Conservation (phyloP, 129 eudicot species). For the Solidago caesia region DNA sequence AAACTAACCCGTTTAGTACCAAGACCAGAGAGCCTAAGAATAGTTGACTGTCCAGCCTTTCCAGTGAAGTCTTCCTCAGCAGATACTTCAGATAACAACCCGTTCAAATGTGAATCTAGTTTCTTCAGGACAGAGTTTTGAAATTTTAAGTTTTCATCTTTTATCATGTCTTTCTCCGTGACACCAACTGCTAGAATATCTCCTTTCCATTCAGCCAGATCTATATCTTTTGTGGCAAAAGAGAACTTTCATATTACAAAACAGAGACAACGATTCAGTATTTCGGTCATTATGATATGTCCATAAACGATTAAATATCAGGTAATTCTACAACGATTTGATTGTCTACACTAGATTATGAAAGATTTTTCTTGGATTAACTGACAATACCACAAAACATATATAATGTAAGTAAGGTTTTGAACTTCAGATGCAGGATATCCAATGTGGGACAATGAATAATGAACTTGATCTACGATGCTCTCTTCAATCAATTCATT, state of each 20-base stretch:
- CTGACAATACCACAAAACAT: neutral
- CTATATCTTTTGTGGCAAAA: conserved; percentile 75
- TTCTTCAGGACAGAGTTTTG: conserved; percentile 60
- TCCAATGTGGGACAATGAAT: neutral
- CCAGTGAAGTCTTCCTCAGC: conserved; percentile 94
- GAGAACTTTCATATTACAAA: conserved; percentile 50
- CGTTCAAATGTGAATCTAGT: conserved; percentile 66
- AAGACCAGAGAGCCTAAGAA: conserved; percentile 72
- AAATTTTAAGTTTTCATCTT: conserved; percentile 69
- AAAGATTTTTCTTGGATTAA: neutral
- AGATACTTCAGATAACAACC: conserved; percentile 78
- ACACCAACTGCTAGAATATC: conserved; percentile 92
- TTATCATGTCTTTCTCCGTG: conserved; percentile 77
- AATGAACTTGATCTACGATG: no score
- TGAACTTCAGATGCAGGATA: neutral
- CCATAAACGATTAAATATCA: conserved; percentile 9
- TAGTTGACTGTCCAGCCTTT: conserved; percentile 75
- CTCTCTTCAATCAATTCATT: no score
- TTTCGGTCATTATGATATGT: neutral
- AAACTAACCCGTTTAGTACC: conserved; percentile 84
- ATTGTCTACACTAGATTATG: no score
- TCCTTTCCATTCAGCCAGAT: conserved; percentile 93
- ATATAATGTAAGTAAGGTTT: neutral
- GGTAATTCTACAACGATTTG: neutral
- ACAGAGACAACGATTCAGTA: conserved; percentile 26